Conservation (phyloP, 306 rosid genomes). For the Abrus precatorius region DNA sequence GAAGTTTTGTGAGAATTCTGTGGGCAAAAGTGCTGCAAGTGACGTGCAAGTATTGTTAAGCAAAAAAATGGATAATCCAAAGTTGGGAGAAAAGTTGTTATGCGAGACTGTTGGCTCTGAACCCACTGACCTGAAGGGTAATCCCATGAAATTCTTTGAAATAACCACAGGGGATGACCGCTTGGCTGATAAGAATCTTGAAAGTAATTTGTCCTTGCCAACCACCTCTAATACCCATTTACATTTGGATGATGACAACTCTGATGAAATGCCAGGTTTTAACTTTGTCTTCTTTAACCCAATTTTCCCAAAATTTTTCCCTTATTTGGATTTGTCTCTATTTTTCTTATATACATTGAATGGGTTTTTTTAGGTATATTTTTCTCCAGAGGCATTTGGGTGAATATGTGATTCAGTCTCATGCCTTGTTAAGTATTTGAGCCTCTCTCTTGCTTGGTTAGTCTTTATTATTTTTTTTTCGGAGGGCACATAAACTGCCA, state of each 20-base stretch:
- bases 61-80: constrained; percentile 46
- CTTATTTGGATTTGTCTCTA: constrained; percentile 13
- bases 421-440: constrained; percentile 33
- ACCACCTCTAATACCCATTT: constrained; percentile 43
- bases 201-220: constrained; percentile 46
- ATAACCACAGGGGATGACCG: constrained; percentile 57
- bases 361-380: constrained; percentile 34
- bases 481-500: constrained; percentile 21
- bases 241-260: constrained; percentile 46
- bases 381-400: constrained; percentile 36
- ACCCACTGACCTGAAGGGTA: constrained; percentile 40
- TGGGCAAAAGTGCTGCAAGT: constrained; percentile 32
- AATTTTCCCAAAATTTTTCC: background rate
- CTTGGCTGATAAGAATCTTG: constrained; percentile 44
- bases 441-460: constrained; percentile 23
- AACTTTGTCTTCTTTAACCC: constrained; percentile 38
- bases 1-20: constrained; percentile 43
- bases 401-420: constrained; percentile 34
- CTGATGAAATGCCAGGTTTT: constrained; percentile 65
- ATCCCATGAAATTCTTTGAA: constrained; percentile 55
- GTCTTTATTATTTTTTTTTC: background rate
- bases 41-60: constrained; percentile 37
- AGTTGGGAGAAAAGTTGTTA: constrained; percentile 47
- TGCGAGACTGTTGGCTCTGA: constrained; percentile 46
- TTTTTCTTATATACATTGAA: constrained; percentile 16